Evolutionary conservation across 768 basidiomycete species (phyloP).

Genomic region (Naganishia vaughanmartiniae): DNA sequence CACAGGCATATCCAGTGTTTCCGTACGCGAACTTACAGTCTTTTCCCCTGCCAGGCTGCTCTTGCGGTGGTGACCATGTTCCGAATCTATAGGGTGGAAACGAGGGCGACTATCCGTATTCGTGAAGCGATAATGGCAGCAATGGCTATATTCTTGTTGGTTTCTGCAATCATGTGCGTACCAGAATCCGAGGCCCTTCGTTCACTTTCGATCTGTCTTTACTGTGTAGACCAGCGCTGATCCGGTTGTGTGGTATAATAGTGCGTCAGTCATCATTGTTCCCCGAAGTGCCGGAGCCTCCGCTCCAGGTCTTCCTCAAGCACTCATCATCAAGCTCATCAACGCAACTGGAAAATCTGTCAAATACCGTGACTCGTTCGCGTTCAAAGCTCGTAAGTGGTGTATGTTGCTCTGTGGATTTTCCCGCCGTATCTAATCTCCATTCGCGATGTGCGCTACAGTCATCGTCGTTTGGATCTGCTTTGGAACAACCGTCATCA

Average conservation of each 20-base stretch:
- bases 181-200: not conserved
- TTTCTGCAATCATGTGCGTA: slow-evolving; percentile 25
- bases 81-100: slow-evolving; percentile 24
- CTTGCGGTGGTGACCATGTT: slow-evolving; percentile 13
- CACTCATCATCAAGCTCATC: slow-evolving; percentile 11
- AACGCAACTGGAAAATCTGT: slow-evolving; percentile 20
- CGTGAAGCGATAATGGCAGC: slow-evolving; percentile 20
- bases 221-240: not conserved
- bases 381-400: slow-evolving; percentile 23
- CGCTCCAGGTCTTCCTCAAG: slow-evolving; percentile 2
- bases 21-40: no score
- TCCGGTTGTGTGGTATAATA: not conserved
- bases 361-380: slow-evolving; percentile 24
- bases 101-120: slow-evolving; percentile 23
- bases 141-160: slow-evolving; percentile 11
- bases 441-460: not conserved
- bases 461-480: slow-evolving; percentile 30
- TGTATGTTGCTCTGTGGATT: not conserved
- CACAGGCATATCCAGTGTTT: not conserved
- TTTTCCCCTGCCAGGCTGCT: not conserved
- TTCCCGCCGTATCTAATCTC: not conserved
- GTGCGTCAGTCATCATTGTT: slow-evolving; percentile 27
- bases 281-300: slow-evolving; percentile 25
- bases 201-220: not conserved
- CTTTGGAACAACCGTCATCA: slow-evolving; percentile 23